Conservation (phyloP, 768 basidiomycete genomes). For the Cystofilobasidium ferigula region DNA sequence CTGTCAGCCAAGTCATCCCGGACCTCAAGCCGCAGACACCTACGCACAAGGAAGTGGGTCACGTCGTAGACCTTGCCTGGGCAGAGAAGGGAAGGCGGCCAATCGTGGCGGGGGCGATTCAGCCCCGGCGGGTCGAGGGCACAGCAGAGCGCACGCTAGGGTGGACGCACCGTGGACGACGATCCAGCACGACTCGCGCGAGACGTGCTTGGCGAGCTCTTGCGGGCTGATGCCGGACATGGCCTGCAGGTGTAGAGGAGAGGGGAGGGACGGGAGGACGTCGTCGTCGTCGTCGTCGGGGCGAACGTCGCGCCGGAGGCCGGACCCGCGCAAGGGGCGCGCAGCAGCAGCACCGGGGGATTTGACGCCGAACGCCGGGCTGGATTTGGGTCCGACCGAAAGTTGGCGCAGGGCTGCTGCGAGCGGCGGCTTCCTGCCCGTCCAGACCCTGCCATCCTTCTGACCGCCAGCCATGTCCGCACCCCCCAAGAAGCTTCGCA, state of each 20-base stretch:
- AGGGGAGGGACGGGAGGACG: background rate
- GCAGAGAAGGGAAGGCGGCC: background rate
- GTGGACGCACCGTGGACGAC: constrained; percentile 13
- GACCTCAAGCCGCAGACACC: too few species aligned
- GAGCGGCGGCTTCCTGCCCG: too few species aligned
- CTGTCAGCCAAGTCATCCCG: background rate
- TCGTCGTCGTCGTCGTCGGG: too few species aligned
- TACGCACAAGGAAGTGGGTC: constrained; percentile 15
- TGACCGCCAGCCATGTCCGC: background rate
- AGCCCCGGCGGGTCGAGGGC: too few species aligned
- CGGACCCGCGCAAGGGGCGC: too few species aligned
- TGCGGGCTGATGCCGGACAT: constrained; percentile 10
- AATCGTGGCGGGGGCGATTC: background rate
- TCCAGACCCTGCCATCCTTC: background rate
- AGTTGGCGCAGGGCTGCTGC: too few species aligned
- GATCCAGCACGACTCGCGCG: constrained; percentile 19
- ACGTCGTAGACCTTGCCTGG: constrained; percentile 22
- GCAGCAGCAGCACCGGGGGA: too few species aligned
- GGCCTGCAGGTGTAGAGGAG: background rate
- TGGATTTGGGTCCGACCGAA: too few species aligned
- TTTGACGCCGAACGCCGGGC: too few species aligned
- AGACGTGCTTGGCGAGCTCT: constrained; percentile 16
- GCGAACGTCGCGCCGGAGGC: too few species aligned
- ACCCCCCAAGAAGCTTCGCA: constrained; percentile 21
- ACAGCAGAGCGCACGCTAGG: background rate